phyloP scores from a whole-genome alignment of 2,329 filamentous ascomycete species.

The Alternaria alternata region DNA sequence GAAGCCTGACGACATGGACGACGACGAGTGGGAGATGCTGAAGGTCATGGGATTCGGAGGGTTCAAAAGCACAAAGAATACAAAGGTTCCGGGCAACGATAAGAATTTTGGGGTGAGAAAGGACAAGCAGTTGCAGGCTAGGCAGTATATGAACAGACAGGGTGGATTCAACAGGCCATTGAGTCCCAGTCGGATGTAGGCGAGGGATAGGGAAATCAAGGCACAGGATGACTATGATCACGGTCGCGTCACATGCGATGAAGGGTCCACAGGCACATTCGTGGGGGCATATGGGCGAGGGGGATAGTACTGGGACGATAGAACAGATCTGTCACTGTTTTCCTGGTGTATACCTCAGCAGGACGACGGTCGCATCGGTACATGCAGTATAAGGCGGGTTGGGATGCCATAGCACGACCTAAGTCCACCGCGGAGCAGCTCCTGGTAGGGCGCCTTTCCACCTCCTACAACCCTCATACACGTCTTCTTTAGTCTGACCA shows the following conservation, averaged over 20 bases:
- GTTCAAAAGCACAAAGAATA: slow-evolving; percentile 87
- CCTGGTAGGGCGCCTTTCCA: slow-evolving; percentile 15
- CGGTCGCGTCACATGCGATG: not conserved
- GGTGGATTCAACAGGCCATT: slow-evolving; percentile 84
- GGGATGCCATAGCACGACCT: not conserved
- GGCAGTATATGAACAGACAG: slow-evolving; percentile 93
- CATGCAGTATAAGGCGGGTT: not conserved
- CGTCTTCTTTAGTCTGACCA: slow-evolving; percentile 8
- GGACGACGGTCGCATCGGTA: not conserved
- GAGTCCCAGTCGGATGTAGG: slow-evolving; percentile 49
- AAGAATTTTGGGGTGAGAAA: slow-evolving; percentile 81
- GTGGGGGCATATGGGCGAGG: no score
- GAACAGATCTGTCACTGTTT: no score
- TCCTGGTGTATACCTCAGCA: no score
- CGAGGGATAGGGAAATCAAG: not conserved
- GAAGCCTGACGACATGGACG: slow-evolving; percentile 56
- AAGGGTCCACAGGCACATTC: not conserved
- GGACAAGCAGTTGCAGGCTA: slow-evolving; percentile 93
- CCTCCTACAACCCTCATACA: not conserved
- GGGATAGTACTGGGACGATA: fast-evolving
- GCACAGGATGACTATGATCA: no score
- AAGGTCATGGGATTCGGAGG: slow-evolving; percentile 89
- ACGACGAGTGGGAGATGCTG: slow-evolving; percentile 78
- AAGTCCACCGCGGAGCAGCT: not conserved
- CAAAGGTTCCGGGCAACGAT: slow-evolving; percentile 85